These are phyloP conservation scores for Gossypium stocksii DNA, from an alignment of 345 rosid species.

Conservation along the genomic window DNA sequence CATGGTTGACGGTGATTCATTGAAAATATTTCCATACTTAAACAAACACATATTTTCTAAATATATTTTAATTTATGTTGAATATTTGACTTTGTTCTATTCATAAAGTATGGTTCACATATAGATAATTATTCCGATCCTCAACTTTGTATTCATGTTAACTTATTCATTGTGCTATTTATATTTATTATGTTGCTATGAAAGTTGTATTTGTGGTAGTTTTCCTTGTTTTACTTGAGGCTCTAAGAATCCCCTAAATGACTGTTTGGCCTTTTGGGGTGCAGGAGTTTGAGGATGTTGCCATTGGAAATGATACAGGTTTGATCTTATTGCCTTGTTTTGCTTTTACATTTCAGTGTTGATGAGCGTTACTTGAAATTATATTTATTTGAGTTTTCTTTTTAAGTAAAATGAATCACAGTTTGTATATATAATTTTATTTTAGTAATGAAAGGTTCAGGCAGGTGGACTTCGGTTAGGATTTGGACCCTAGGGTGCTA, in stretches of 20 bases:
- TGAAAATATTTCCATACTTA: background rate
- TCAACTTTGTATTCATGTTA: background rate
- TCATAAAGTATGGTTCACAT: background rate
- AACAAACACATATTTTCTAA: background rate
- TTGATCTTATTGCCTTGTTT: constrained; percentile 12
- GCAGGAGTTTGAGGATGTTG: constrained; percentile 62
- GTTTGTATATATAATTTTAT: background rate
- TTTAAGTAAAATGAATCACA: background rate
- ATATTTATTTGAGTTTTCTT: background rate
- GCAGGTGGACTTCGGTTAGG: background rate
- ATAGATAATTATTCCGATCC: background rate
- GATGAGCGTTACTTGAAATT: background rate
- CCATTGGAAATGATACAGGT: constrained; percentile 85
- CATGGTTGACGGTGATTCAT: background rate
- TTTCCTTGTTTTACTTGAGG: background rate
- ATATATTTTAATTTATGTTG: background rate
- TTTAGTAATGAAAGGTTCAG: background rate
- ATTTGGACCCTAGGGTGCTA: background rate
- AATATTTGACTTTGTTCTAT: background rate
- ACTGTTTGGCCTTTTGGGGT: constrained; percentile 21
- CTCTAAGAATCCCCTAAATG: constrained; percentile 10
- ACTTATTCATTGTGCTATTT: background rate
- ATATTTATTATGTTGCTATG: background rate
- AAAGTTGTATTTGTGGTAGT: background rate
- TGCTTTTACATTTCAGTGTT: background rate